Base-by-base conservation (phyloP, 176 grass and related monocot species). In the Avena insularis region DNA sequence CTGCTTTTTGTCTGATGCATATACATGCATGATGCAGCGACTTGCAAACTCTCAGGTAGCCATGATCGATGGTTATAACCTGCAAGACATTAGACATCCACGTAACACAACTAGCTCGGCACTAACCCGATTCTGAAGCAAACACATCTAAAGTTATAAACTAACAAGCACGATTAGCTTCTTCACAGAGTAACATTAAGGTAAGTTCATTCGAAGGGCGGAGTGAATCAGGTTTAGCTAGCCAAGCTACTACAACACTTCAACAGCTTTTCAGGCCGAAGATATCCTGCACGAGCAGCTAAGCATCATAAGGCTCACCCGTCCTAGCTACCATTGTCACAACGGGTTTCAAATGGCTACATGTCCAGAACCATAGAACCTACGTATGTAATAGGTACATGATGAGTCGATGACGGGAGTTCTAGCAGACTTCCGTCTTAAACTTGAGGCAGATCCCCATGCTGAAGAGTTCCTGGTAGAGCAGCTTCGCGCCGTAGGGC, bases 361-460 rank as follows among this genome's bases (percentile, higher is more conserved):
- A 70, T 9, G 33, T 70, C 16, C 66, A 43, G 0, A 43, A 71
- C 67, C 67, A 71, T 20, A 71, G 67, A 38, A 43, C 51, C 46
- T 86, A 57, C 76, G 66, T 76, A 57, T 80, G 66, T 76, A 85
- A 40, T 6, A 40, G 5, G 5, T 40, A 43, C 90, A 85, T 38
- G 15, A 80, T 27, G 51, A 40, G 56, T 60, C 1, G 50, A 84
- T n/a, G 35, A 29, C 23, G 4, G 48, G 40, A 38, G 40, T 79
- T 82, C 85, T 91, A 98, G 56, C 97, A 94, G 35, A 96, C 71
- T 59, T 98, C 77, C 0, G 92, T 91, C 75, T 96, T 87, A 16
- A 98, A 98, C 80, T 96, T 98, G 23, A 98, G 89, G 84, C 90
- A 94, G 83, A 98, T 96, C 15, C 97, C 94, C 92, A 94, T 96